phyloP scores from a whole-genome alignment of 192 early-diverging fungal genomes.

The Dissophora ornata region DNA sequence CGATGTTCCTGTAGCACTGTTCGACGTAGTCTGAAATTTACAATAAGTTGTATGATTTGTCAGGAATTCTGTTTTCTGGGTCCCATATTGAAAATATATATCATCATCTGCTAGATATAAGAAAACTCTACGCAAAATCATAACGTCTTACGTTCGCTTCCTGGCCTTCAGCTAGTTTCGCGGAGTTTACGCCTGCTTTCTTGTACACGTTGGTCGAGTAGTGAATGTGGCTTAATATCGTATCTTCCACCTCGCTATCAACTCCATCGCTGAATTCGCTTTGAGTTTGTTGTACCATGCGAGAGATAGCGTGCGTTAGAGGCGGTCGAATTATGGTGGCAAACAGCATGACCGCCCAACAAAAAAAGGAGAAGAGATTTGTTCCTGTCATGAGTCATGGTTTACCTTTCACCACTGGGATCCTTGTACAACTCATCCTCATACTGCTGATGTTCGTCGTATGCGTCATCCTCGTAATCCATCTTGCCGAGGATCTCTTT shows the following conservation, averaged over 20 bases:
- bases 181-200: not conserved
- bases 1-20: not conserved
- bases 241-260: conserved; percentile 47
- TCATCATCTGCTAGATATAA: too few species aligned
- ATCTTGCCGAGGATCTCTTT: conserved; percentile 2
- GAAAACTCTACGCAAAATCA: too few species aligned
- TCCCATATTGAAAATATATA: too few species aligned
- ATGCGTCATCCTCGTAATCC: conserved; percentile 51
- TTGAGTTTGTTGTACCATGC: not conserved
- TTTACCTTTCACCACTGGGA: conserved; percentile 32
- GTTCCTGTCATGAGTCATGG: too few species aligned
- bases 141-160: not conserved
- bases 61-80: too few species aligned
- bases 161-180: not conserved
- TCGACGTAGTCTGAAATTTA: too few species aligned
- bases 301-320: too few species aligned
- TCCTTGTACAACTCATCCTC: conserved; percentile 53
- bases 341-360: too few species aligned
- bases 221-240: conserved; percentile 36
- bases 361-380: too few species aligned
- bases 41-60: too few species aligned
- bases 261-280: conserved; percentile 18
- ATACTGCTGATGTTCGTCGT: conserved; percentile 41
- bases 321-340: too few species aligned
- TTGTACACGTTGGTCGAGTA: conserved; percentile 46